phyloP scores from a whole-genome alignment of 306 rosid species.

The Cotoneaster glaucophyllus region DNA sequence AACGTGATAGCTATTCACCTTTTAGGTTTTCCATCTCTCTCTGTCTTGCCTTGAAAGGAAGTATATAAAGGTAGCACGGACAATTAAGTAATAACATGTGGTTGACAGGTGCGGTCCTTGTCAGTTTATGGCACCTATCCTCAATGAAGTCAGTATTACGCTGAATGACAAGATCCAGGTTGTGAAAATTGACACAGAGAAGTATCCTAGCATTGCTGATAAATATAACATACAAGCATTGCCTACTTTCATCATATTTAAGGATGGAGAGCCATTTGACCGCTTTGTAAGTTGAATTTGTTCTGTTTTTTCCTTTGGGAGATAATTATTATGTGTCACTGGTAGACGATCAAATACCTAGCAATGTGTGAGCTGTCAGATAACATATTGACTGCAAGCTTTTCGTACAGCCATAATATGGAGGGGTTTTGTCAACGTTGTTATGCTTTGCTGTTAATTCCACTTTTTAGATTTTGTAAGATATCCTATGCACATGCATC shows the following conservation, averaged over 20 bases:
- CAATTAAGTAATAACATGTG: slow-evolving; percentile 13
- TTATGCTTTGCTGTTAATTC: neutral
- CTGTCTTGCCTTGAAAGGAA: neutral
- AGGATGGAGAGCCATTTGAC: slow-evolving; percentile 71
- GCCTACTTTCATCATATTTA: slow-evolving; percentile 86
- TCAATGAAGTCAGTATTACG: slow-evolving; percentile 59
- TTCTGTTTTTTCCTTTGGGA: neutral
- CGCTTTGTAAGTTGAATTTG: slow-evolving; percentile 67
- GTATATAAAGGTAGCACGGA: neutral
- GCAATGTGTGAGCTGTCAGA: neutral
- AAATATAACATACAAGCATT: slow-evolving; percentile 74
- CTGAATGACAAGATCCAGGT: slow-evolving; percentile 62
- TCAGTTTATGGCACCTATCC: slow-evolving; percentile 88
- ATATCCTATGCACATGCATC: neutral
- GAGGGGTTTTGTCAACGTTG: neutral
- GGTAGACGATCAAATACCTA: neutral
- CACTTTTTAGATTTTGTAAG: neutral
- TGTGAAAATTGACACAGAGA: slow-evolving; percentile 90
- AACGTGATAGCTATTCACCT: neutral
- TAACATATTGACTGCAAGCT: neutral
- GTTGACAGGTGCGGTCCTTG: slow-evolving; percentile 95
- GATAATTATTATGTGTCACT: neutral
- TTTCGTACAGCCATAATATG: neutral
- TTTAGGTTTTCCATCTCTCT: neutral
- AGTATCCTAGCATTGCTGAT: slow-evolving; percentile 75